Evolutionary conservation across 768 basidiomycete species (phyloP).

Genomic region (Kockovaella imperatae): DNA sequence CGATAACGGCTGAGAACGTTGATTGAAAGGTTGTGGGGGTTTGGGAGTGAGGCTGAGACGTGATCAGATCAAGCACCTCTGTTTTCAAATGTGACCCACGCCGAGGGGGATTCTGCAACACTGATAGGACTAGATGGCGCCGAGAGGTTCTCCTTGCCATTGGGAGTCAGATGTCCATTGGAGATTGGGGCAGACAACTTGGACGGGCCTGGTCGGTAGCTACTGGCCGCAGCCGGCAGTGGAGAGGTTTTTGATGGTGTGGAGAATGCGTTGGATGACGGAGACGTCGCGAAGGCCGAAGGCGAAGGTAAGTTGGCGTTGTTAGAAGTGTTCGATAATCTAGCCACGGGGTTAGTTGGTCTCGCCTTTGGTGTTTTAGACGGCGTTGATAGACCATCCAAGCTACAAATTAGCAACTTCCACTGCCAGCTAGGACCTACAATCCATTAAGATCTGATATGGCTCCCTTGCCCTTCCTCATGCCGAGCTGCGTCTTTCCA

Average conservation of each 20-base stretch:
- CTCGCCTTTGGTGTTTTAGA: slow-evolving; percentile 15
- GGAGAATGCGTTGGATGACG: slow-evolving; percentile 7
- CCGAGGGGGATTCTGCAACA: slow-evolving; percentile 19
- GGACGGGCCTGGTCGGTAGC: slow-evolving; percentile 24
- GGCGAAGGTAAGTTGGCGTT: slow-evolving; percentile 11
- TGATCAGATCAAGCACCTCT: background rate
- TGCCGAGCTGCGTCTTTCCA: slow-evolving; percentile 9
- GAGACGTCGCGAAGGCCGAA: slow-evolving; percentile 1
- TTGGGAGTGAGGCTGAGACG: slow-evolving; percentile 14
- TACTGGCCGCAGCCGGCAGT: slow-evolving; percentile 17
- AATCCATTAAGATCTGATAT: slow-evolving; percentile 40
- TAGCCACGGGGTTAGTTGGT: background rate
- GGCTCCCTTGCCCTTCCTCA: slow-evolving; percentile 22
- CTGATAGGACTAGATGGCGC: slow-evolving; percentile 28
- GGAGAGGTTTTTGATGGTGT: slow-evolving; percentile 13
- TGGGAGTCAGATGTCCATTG: slow-evolving; percentile 8
- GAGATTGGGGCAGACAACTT: slow-evolving; percentile 9
- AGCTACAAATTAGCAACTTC: slow-evolving; percentile 8
- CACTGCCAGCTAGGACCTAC: slow-evolving; percentile 21
- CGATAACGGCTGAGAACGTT: slow-evolving; percentile 37
- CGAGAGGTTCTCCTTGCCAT: slow-evolving; percentile 12
- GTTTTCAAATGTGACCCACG: slow-evolving; percentile 8
- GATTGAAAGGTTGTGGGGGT: slow-evolving; percentile 27
- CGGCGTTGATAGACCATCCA: slow-evolving; percentile 37
- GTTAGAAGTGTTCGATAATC: slow-evolving; percentile 9